These are phyloP conservation scores for Albugo laibachii DNA, from an alignment of 352 stramenopile species.

Conservation along the genomic window DNA sequence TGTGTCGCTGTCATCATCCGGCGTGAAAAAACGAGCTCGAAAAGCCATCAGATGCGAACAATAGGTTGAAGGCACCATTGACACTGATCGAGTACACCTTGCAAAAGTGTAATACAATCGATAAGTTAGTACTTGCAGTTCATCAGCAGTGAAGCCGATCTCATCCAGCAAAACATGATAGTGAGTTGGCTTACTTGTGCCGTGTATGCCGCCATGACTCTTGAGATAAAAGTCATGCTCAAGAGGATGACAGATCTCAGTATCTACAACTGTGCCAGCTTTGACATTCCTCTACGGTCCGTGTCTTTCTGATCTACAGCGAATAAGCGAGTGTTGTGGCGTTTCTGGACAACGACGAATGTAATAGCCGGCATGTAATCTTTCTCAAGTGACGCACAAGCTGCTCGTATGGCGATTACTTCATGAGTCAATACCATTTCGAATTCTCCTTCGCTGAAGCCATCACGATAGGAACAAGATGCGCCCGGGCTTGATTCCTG, in stretches of 20 bases:
- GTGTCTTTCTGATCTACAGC: constrained; percentile 1
- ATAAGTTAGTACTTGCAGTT: constrained; percentile 6
- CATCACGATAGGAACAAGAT: constrained; percentile 25
- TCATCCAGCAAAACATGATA: constrained; percentile 22
- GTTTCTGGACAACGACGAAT: constrained; percentile 24
- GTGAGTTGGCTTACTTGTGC: constrained; percentile 16
- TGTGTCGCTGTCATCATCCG: constrained; percentile 2
- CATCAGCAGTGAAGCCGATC: constrained; percentile 7
- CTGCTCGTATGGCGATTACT: constrained; percentile 14
- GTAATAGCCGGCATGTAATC: constrained; percentile 17
- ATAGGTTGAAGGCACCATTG: constrained; percentile 19
- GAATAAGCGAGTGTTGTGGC: constrained; percentile 21
- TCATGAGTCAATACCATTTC: constrained; percentile 14
- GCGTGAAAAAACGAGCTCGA: constrained; percentile 17
- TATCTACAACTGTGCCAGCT: constrained; percentile 15
- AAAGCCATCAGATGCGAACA: constrained; percentile 22
- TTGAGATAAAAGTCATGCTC: constrained; percentile 29
- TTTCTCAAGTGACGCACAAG: constrained; percentile 11
- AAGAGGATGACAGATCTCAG: constrained; percentile 17
- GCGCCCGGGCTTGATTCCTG: constrained; percentile 9
- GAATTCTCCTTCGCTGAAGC: constrained; percentile 22
- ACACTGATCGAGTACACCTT: constrained; percentile 19
- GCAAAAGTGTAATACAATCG: constrained; percentile 18
- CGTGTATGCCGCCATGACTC: constrained; percentile 17
- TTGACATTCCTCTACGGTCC: constrained; percentile 10